A percentile compares a stretch with the other conserved stretches of the same genome.
phyloP scores from a whole-genome alignment of 2,329 filamentous ascomycete species.

The Pseudopyricularia javanii region DNA sequence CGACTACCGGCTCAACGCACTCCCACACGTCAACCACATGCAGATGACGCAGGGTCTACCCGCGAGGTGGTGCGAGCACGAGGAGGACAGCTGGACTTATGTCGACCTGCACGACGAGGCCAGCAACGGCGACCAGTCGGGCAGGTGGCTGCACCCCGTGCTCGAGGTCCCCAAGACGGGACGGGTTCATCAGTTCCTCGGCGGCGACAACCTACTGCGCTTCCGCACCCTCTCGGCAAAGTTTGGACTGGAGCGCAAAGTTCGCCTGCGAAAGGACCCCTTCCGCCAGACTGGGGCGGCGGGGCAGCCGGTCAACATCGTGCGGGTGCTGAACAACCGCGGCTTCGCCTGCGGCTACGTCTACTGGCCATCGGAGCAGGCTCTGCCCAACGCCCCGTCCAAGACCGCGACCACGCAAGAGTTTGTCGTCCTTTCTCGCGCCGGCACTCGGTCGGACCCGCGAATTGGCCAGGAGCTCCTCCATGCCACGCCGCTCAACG shows the following conservation, averaged over 20 bases:
- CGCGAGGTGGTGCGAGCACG: background rate
- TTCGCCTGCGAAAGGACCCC: background rate
- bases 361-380: background rate
- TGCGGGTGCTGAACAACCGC: background rate
- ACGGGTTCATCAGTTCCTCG: background rate
- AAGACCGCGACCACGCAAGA: background rate
- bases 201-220: background rate
- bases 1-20: slow-evolving; percentile 1
- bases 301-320: background rate
- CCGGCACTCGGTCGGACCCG: background rate
- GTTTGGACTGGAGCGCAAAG: background rate
- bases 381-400: background rate
- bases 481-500: background rate
- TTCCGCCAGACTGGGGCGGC: background rate
- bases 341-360: slow-evolving; percentile 1
- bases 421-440: slow-evolving; percentile 1
- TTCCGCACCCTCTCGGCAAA: slow-evolving; percentile 1
- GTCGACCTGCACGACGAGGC: background rate
- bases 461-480: slow-evolving; percentile 2
- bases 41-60: background rate
- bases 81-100: slow-evolving; percentile 1
- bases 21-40: background rate
- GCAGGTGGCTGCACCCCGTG: slow-evolving; percentile 1
- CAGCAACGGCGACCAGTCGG: background rate
- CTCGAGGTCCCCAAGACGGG: background rate